These are phyloP conservation scores for Candida andamanensis DNA, from an alignment of 805 yeast species.

Conservation along the genomic window DNA sequence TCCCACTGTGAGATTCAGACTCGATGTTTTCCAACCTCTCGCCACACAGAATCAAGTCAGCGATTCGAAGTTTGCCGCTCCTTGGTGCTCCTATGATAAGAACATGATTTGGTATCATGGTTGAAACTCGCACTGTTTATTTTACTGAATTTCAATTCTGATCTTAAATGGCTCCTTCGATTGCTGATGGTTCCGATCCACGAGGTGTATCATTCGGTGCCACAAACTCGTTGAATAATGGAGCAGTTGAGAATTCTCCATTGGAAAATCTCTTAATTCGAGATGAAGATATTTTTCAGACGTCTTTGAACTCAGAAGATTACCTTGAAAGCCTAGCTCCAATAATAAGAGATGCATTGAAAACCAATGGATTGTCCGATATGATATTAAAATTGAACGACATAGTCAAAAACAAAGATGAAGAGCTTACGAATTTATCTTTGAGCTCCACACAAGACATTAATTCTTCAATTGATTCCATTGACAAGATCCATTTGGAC, in stretches of 20 bases:
- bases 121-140: neutral
- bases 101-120: conserved; percentile 33
- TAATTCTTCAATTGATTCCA: conserved; percentile 53
- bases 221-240: neutral
- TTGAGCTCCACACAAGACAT: conserved; percentile 55
- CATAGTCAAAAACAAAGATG: conserved; percentile 56
- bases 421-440: conserved; percentile 58
- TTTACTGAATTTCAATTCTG: conserved; percentile 1
- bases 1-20: conserved; percentile 27
- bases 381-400: conserved; percentile 52
- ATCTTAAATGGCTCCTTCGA: conserved; percentile 11
- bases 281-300: conserved; percentile 39
- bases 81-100: conserved; percentile 41
- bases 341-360: conserved; percentile 59
- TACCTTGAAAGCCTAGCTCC: conserved; percentile 80
- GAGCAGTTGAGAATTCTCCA: conserved; percentile 20
- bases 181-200: conserved; percentile 1
- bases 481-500: conserved; percentile 54
- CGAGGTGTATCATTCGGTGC: neutral
- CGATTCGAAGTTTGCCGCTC: conserved; percentile 34
- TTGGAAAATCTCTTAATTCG: conserved; percentile 35
- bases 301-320: conserved; percentile 55
- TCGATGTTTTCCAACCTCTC: conserved; percentile 23
- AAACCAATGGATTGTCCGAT: conserved; percentile 48
- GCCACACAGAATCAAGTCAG: conserved; percentile 22